phyloP scores from a whole-genome alignment of 768 basidiomycete species.

The Tylopilus cervinicoccineus region DNA sequence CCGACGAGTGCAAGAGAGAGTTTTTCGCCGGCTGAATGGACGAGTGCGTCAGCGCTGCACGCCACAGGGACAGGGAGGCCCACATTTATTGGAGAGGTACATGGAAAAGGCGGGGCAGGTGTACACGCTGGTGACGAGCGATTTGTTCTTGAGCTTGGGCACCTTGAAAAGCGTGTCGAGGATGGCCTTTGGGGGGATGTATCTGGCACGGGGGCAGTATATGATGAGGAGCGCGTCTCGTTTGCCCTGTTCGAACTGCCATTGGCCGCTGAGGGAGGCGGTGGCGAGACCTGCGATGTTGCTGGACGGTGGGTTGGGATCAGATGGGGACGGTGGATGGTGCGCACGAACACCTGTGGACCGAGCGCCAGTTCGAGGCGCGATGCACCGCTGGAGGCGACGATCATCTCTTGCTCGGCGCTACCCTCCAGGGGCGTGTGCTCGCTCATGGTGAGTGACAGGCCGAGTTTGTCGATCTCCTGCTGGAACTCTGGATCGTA shows the following conservation, averaged over 20 bases:
- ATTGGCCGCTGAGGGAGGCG: slow-evolving; percentile 32
- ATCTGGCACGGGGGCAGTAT: slow-evolving; percentile 24
- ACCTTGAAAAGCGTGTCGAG: slow-evolving; percentile 24
- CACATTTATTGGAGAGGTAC: slow-evolving; percentile 31
- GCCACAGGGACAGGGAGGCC: background rate
- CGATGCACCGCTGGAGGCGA: slow-evolving; percentile 24
- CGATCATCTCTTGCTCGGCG: slow-evolving; percentile 21
- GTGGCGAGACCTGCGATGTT: slow-evolving; percentile 24
- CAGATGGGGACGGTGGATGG: no score
- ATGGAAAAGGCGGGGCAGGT: slow-evolving; percentile 32
- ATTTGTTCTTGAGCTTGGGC: slow-evolving; percentile 26
- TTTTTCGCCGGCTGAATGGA: slow-evolving; percentile 21
- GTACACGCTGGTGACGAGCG: slow-evolving; percentile 31
- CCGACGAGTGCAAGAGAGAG: slow-evolving; percentile 21
- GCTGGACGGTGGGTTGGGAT: background rate
- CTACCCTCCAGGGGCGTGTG: slow-evolving; percentile 11
- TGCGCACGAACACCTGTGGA: slow-evolving; percentile 20
- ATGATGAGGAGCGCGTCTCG: slow-evolving; percentile 36
- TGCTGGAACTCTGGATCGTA: slow-evolving; percentile 21
- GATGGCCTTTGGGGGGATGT: slow-evolving; percentile 17
- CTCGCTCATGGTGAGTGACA: slow-evolving; percentile 6
- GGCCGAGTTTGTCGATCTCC: slow-evolving; percentile 7
- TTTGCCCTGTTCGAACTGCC: slow-evolving; percentile 30
- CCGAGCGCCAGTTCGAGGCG: slow-evolving; percentile 5
- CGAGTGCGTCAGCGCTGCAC: background rate